Conservation (phyloP, 192 early-diverging fungal genomes). For the Cladochytrium replicatum region DNA sequence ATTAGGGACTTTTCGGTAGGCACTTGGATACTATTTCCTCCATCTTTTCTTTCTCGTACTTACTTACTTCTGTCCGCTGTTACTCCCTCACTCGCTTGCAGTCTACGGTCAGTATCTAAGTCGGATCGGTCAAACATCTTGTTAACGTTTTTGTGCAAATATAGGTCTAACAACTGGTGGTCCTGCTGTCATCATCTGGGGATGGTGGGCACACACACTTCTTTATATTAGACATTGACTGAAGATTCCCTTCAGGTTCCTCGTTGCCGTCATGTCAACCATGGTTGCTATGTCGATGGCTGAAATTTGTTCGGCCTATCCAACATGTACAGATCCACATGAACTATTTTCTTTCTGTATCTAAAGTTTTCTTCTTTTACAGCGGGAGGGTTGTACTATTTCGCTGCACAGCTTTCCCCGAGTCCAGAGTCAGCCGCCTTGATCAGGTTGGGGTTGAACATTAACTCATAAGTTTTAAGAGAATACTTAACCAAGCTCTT, state of each 20-base stretch:
- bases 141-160: no score
- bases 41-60: slow-evolving; percentile 15
- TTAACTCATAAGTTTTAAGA: no score
- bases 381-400: slow-evolving; percentile 35
- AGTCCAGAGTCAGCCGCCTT: no score
- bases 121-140: no score
- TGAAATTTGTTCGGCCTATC: slow-evolving; percentile 32
- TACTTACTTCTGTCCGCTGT: no score
- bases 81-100: no score
- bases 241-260: neutral
- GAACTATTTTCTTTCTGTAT: neutral
- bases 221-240: neutral
- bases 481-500: slow-evolving; percentile 24
- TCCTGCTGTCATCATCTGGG: slow-evolving; percentile 24
- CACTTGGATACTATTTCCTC: no score
- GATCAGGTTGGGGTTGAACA: no score
- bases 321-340: slow-evolving; percentile 5
- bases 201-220: slow-evolving; percentile 16
- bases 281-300: slow-evolving; percentile 27
- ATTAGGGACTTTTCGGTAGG: no score
- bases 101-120: no score
- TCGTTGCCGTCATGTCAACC: slow-evolving; percentile 15
- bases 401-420: slow-evolving; percentile 22
- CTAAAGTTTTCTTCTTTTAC: slow-evolving; percentile 13
- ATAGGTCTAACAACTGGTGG: slow-evolving; percentile 21